Evolutionary conservation across 306 rosid genomes (phyloP).

Genomic region (Malus fusca): DNA sequence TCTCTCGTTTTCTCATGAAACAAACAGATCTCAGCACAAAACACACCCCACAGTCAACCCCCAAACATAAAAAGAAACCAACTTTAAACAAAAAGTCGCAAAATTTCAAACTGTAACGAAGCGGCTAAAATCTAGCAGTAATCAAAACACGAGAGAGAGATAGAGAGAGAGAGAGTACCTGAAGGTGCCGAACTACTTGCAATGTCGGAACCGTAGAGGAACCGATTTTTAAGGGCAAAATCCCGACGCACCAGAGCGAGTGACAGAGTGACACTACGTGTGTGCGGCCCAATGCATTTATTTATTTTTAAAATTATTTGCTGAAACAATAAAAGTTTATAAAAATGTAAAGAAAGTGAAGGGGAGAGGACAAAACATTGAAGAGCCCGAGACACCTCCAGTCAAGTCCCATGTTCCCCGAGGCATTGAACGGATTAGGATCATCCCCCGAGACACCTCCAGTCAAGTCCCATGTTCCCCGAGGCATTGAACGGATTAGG

Average conservation of each 20-base stretch:
- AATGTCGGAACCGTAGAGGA: neutral
- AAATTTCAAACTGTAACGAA: neutral
- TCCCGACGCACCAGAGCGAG: neutral
- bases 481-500: too few relatives aligned
- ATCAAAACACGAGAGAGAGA: neutral
- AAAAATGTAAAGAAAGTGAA: neutral
- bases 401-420: neutral
- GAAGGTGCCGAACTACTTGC: neutral
- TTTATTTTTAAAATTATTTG: neutral
- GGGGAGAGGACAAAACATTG: neutral
- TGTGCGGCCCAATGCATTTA: neutral
- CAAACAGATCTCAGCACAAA: conserved; percentile 5
- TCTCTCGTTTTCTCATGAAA: neutral
- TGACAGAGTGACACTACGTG: neutral
- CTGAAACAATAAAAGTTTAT: neutral
- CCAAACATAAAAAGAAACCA: neutral
- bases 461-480: neutral
- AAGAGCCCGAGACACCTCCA: conserved; percentile 6
- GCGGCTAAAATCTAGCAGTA: neutral
- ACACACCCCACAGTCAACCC: neutral
- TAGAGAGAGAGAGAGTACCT: neutral
- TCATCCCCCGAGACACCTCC: conserved; percentile 9
- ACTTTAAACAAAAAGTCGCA: neutral
- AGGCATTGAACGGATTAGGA: too few relatives aligned
- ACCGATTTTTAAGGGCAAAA: neutral